Percentiles rank a stretch among this genome's conserved stretches.
These are phyloP conservation scores for Plasmodium fragile DNA, from an alignment of 169 alveolate species.

Conservation along the genomic window DNA sequence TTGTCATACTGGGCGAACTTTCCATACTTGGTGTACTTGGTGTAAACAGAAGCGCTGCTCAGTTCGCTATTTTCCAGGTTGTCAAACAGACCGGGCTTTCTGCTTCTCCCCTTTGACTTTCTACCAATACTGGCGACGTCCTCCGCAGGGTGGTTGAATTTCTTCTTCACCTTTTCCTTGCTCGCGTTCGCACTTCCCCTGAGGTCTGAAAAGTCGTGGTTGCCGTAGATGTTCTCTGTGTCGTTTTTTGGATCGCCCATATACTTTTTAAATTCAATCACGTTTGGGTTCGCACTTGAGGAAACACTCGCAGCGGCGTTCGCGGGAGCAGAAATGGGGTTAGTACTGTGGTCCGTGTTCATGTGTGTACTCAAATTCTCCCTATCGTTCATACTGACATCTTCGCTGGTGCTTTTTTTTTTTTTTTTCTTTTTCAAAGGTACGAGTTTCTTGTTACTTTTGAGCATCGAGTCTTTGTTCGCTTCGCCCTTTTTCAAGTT, in stretches of 20 bases:
- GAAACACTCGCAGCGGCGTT: not conserved
- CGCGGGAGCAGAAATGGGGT: not conserved
- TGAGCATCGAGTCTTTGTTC: not conserved
- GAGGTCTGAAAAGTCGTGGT: not conserved
- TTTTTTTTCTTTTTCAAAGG: slow-evolving; percentile 24
- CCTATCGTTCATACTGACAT: slow-evolving; percentile 19
- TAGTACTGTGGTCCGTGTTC: not conserved
- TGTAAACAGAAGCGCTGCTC: slow-evolving; percentile 2
- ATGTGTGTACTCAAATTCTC: not conserved
- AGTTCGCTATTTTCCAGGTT: slow-evolving; percentile 17
- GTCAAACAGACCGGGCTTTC: not conserved
- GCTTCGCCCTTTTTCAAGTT: not conserved
- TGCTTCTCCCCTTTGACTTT: not conserved
- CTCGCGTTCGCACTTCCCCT: not conserved
- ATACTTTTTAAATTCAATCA: not conserved
- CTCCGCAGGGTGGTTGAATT: not conserved
- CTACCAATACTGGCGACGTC: not conserved
- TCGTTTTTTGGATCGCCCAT: not conserved
- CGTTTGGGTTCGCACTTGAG: not conserved
- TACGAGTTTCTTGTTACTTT: slow-evolving; percentile 12
- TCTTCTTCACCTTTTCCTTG: not conserved
- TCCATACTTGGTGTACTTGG: not conserved
- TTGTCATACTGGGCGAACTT: not conserved
- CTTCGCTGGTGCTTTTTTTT: slow-evolving; percentile 33
- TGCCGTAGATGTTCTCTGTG: not conserved